Evolutionary conservation across 805 yeast species (phyloP), one percentile per base, ranked within the genome.

Genomic region (Yamadazyma philogaea): DNA sequence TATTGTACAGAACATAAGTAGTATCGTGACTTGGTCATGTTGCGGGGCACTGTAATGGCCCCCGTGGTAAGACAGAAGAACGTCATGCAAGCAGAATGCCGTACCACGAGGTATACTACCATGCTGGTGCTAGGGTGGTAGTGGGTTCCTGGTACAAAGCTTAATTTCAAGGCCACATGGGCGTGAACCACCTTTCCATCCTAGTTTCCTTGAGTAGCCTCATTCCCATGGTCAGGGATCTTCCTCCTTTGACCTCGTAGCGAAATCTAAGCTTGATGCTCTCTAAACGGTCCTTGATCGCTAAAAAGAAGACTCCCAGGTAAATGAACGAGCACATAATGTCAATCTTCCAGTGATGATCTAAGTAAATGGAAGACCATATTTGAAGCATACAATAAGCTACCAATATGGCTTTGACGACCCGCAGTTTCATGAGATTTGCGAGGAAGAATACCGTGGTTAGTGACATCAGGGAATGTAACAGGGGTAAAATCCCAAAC

Each of bases 351-450:
- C 82, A 83, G 58, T 82, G 89, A 59, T 82, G 88, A 55, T 82
- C 87, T 44, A 83, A 59, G 52, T 83, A 83, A 63, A 82, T 78
- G 2, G 87, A 79, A 18, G 86, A 78, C 87, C 87, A 83, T 84
- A 87, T 81, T 55, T 82, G 87, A 26, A 78, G 54, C 2, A 67
- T 44, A 6, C 82, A 76, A 57, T 75, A 82, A 0, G 47, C 27
- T 4, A 72, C 52, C 16, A 70, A 73, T 1, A 70, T 48, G 4
- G 66, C 14, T 47, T 67, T 69, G 21, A 68, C 57, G 1, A 50
- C 30, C 6, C 54, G 48, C 66, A 70, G 66, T 18, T 61, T 56
- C 3, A 73, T 51, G 53, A 72, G 68, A 54, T 66, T 64, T 20
- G 64, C 50, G n/a, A 72, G 56, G 45, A 68, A 73, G 43, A 73